Evolutionary conservation across 2,329 filamentous ascomycete genomes (phyloP), one percentile per base, ranked within the genome.

Genomic region (Amesomyces nigricolor): DNA sequence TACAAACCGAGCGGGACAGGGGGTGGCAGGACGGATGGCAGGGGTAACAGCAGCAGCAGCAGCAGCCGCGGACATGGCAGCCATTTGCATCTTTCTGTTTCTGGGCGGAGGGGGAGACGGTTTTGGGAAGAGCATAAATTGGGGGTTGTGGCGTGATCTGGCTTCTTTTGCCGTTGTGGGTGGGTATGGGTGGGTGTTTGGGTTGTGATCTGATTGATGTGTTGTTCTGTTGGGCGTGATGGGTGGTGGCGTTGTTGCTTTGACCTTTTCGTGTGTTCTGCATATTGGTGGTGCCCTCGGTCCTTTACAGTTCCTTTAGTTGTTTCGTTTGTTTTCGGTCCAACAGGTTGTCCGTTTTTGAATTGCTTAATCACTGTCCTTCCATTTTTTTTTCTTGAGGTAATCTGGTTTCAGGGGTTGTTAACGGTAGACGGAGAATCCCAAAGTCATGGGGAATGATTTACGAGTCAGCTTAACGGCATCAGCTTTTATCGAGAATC

Each of bases 51-150:
- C 13, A 40, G 40, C 29, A 53, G 35, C 32, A n/a, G 19, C 13
- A 51, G 43, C 26, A 38, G 43, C 11, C 46, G n/a, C n/a, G 29
- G 32, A 17, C 1, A 29, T n/a, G 29, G 22, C 26, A 56, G 59
- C 42, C 56, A 61, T 32, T 37, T 62, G 30, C 60, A 60, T 44
- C 47, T 62, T n/a, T 56, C 58, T 9, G 53, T 62, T n/a, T 56
- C 58, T 9, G 53, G 55, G 37, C 37, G 58, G 17, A 51, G 56
- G 37, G 50, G 56, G 7, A 56, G 56, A 14, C 54, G 53, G 30
- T 56, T 40, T 40, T 53, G 56, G 16, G 55, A 56, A 11, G 54
- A 57, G 8, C 53, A 58, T 7, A 58, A 60, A 45, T 53, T 57
- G 35, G 59, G 54, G 51, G 61, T 62, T 39, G 29, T 38, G 42